Conservation (phyloP, 805 yeast species). For the Dipodascus geniculatus region DNA sequence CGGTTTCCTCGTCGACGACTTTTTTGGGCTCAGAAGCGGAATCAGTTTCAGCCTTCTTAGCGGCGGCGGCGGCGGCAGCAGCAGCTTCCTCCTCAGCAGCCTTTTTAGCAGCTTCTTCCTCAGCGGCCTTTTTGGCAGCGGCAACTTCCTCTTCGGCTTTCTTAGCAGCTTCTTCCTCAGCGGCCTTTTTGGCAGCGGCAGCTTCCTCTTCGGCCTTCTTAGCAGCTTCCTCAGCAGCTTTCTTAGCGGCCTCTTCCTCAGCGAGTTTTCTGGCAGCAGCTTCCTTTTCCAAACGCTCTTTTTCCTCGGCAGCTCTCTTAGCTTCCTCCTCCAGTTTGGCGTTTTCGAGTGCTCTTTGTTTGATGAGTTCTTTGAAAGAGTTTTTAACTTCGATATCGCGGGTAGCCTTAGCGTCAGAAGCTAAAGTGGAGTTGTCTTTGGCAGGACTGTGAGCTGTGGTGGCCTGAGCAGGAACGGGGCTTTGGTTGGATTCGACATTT, state of each 20-base stretch:
- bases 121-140: conserved; percentile 12
- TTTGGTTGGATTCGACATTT: conserved; percentile 4
- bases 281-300: conserved; percentile 8
- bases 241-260: conserved; percentile 12
- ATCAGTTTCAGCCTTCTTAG: conserved; percentile 10
- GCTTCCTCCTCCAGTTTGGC: conserved; percentile 7
- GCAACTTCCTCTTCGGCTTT: conserved; percentile 10
- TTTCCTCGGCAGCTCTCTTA: conserved; percentile 6
- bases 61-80: conserved; percentile 10
- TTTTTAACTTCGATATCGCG: conserved; percentile 8
- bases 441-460: conserved; percentile 3
- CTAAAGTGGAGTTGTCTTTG: conserved; percentile 2
- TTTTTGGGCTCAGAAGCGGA: conserved; percentile 16
- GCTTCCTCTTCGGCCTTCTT: conserved; percentile 1
- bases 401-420: conserved; percentile 3
- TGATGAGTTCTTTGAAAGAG: conserved; percentile 12
- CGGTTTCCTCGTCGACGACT: conserved; percentile 7
- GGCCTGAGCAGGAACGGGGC: conserved; percentile 2
- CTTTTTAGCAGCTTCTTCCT: conserved; percentile 4
- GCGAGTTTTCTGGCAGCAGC: conserved; percentile 10
- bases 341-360: conserved; percentile 9
- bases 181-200: conserved; percentile 6
- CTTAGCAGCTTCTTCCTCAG: conserved; percentile 2
- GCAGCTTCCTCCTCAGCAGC: conserved; percentile 11
- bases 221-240: conserved; percentile 8